Percentiles rank a stretch among this genome's conserved stretches.
These are phyloP conservation scores for Leccinum proximum DNA, from an alignment of 1,284 basidiomycete genomes.

Conservation along the genomic window DNA sequence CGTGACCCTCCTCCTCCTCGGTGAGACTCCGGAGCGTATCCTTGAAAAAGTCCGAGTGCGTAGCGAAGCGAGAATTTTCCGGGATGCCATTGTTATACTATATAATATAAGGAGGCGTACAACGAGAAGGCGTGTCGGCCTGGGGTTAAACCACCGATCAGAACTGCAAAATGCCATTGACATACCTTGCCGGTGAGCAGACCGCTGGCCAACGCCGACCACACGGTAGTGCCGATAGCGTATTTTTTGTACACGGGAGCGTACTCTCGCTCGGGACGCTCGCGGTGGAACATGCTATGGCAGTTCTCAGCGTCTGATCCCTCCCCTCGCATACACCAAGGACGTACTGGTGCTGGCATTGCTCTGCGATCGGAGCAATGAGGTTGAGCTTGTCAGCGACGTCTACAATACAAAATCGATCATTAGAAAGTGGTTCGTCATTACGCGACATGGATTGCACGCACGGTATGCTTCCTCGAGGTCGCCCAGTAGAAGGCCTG, in stretches of 20 bases:
- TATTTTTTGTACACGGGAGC: conserved; percentile 40
- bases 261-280: conserved; percentile 60
- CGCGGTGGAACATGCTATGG: conserved; percentile 42
- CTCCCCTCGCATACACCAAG: neutral
- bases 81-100: conserved; percentile 44
- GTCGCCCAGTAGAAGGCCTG: conserved; percentile 51
- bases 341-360: conserved; percentile 48
- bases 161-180: neutral
- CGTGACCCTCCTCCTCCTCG: conserved; percentile 38
- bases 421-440: neutral
- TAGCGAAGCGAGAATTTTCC: conserved; percentile 54
- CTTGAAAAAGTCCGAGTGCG: conserved; percentile 46
- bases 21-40: conserved; percentile 35
- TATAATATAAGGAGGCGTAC: neutral
- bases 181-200: conserved; percentile 47
- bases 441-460: conserved; percentile 12
- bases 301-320: conserved; percentile 2
- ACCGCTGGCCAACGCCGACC: conserved; percentile 59
- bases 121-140: neutral
- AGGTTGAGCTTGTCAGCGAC: conserved; percentile 55
- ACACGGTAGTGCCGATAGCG: conserved; percentile 48
- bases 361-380: conserved; percentile 59
- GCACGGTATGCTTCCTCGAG: conserved; percentile 47
- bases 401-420: conserved; percentile 24
- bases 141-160: neutral